phyloP scores from a whole-genome alignment of 2,329 filamentous ascomycete genomes.

The Fusarium metavorans region DNA sequence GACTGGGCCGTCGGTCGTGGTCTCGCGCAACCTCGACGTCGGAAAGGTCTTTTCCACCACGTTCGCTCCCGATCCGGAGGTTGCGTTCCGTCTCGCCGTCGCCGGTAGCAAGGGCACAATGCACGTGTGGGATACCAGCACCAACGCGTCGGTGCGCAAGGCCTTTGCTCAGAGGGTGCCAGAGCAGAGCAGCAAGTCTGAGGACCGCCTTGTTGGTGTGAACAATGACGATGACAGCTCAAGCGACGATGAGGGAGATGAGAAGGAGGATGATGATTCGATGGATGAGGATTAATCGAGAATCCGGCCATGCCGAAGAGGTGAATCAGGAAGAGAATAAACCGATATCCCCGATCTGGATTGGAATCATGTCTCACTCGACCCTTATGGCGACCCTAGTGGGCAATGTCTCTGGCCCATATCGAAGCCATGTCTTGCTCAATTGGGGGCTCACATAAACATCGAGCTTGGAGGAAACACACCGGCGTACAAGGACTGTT shows the following conservation, averaged over 20 bases:
- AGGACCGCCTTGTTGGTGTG: constrained; percentile 83
- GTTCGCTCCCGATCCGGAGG: constrained; percentile 91
- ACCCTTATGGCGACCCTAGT: constrained; percentile 15
- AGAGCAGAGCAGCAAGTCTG: constrained; percentile 70
- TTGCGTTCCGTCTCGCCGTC: constrained; percentile 91
- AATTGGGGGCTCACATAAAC: constrained; percentile 3
- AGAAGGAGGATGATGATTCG: constrained; percentile 58
- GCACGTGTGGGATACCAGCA: constrained; percentile 96
- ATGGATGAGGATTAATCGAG: constrained; percentile 67
- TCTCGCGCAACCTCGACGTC: constrained; percentile 90
- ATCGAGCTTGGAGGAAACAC: constrained; percentile 32
- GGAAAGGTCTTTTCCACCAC: constrained; percentile 93
- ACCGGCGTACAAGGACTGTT: constrained; percentile 34
- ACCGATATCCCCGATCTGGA: constrained; percentile 10
- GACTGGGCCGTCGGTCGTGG: constrained; percentile 88
- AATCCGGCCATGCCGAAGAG: constrained; percentile 7
- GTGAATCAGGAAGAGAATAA: constrained; percentile 12
- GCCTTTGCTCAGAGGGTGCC: constrained; percentile 78
- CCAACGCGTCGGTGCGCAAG: constrained; percentile 86
- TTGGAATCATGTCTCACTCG: constrained; percentile 26
- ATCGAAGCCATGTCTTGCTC: constrained; percentile 29
- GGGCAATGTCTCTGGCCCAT: constrained; percentile 23
- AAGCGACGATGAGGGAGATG: constrained; percentile 67
- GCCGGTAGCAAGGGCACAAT: constrained; percentile 94
- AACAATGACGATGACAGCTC: constrained; percentile 74